Evolutionary conservation across 352 stramenopile species (phyloP).

Genomic region (Phytophthora tentaculata): DNA sequence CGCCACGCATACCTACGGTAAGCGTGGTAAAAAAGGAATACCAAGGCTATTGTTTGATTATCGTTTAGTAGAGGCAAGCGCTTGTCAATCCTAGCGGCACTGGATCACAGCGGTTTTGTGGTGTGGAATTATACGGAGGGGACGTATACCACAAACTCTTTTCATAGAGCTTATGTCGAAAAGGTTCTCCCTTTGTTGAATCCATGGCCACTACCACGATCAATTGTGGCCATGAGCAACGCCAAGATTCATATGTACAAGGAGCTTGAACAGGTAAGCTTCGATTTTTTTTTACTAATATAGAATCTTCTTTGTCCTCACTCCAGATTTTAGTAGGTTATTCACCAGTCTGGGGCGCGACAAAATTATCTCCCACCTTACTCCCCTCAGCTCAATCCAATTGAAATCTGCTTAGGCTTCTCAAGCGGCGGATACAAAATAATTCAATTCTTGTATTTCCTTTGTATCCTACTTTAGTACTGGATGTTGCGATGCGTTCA

Average conservation of each 20-base stretch:
- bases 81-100: no score
- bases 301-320: neutral
- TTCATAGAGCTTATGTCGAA: slow-evolving; percentile 14
- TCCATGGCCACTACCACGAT: slow-evolving; percentile 14
- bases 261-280: neutral
- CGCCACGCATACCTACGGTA: no score
- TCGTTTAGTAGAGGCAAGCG: no score
- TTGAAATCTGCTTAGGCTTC: slow-evolving; percentile 8
- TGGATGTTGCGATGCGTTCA: slow-evolving; percentile 10
- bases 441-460: slow-evolving; percentile 17
- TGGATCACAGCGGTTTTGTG: neutral
- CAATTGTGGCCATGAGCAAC: slow-evolving; percentile 7
- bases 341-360: slow-evolving; percentile 5
- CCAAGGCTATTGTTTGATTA: no score
- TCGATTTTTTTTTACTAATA: neutral
- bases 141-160: slow-evolving; percentile 11
- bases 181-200: slow-evolving; percentile 14
- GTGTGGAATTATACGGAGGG: slow-evolving; percentile 13
- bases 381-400: neutral
- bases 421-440: slow-evolving; percentile 19
- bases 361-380: neutral
- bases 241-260: slow-evolving; percentile 7
- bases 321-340: neutral
- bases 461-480: slow-evolving; percentile 1
- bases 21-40: no score